Evolutionary conservation across 257 asterid genomes (phyloP).

Genomic region (Petunia axillaris): DNA sequence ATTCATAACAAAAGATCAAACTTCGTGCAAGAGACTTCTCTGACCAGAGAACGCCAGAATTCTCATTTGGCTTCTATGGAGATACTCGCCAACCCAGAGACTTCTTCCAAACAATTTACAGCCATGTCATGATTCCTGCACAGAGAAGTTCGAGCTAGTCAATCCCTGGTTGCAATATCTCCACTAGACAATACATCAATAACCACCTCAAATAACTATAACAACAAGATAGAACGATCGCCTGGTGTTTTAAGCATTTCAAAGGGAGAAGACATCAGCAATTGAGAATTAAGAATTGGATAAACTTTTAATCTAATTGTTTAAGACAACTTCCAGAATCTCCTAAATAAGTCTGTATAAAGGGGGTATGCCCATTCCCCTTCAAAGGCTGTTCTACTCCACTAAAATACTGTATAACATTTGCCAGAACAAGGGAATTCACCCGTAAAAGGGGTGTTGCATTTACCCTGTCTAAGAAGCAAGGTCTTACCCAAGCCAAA

Average conservation of each 20-base stretch:
- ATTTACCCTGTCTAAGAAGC: too few species aligned
- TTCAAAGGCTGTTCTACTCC: neutral
- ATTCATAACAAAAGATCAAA: neutral
- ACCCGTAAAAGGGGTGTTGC: too few species aligned
- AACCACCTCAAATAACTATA: neutral
- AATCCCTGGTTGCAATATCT: neutral
- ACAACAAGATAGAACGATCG: neutral
- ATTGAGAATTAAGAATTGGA: neutral
- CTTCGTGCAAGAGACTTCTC: neutral
- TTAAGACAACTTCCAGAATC: neutral
- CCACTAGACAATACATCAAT: neutral
- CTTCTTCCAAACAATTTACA: neutral
- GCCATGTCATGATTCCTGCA: neutral
- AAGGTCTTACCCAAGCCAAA: too few species aligned
- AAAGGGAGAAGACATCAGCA: neutral
- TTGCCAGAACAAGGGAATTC: neutral
- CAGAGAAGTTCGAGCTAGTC: neutral
- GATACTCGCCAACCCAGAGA: neutral
- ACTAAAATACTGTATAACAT: neutral
- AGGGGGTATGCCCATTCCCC: neutral
- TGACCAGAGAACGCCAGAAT: constrained; percentile 1
- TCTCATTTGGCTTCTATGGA: neutral
- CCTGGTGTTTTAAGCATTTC: neutral
- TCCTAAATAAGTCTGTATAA: neutral
- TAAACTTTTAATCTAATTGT: neutral